Base-by-base conservation (phyloP, 2,329 filamentous ascomycete species). In the Phaeosphaeriaceae sp. region DNA sequence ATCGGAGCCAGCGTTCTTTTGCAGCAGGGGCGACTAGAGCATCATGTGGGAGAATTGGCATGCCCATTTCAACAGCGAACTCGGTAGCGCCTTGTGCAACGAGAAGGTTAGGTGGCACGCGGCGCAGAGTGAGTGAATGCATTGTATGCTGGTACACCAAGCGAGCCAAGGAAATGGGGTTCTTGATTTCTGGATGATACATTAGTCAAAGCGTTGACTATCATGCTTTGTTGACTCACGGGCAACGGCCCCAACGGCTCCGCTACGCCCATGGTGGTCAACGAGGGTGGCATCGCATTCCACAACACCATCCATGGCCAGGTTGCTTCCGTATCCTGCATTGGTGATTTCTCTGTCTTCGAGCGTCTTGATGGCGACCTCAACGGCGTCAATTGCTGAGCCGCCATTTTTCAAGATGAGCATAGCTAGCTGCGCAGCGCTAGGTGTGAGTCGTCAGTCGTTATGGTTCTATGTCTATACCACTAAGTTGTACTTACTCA, bases 281-380 rank as follows among this genome's bases (percentile, higher is more conserved):
- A 99, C 89, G 45, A 99, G 84, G 0, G 91, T 92, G 46, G 94
- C 94, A 77, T 99, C 94, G 62, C 92, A 95, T 72, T 99, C 94
- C 11, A 97, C 94, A 1, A 86, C 84, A 1, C 94, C 94, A 61
- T 97, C 88, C 55, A 96, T 89, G 36, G 90, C 87, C 18, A 99
- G 79, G 65, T 99, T 99, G 75, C 94, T 99, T 38, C 95, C 94
- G 70, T 89, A 97, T 0, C 94, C 94, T 30, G 93, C 90, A 71
- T 99, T 99, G 29, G 95, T 99, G 59, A 99, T 95, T 65, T 97
- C 92, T 48, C 89, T 87, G 70, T 99, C 90, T 75, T 99, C 94
- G 15, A 99, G 84, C 16, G 90, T 81, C 60, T 88, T 90, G 64
- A 99, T 86, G 23, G 94, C 91, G 42, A 89, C 87, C 73, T 97